Base-by-base conservation (phyloP, 805 yeast species). In the Naumovozyma dairenensis region DNA sequence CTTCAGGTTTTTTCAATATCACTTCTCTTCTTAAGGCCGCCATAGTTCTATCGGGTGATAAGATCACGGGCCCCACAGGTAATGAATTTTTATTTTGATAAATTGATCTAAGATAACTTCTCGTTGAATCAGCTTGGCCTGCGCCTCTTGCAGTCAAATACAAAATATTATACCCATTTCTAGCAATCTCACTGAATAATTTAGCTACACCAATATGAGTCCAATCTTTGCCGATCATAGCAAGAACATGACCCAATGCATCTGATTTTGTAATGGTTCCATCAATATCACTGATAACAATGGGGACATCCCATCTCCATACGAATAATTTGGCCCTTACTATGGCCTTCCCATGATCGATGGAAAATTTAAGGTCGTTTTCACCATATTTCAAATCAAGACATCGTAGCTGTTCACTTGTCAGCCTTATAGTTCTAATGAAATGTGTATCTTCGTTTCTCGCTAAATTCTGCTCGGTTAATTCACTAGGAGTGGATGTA, bases 191-290 rank as follows among this genome's bases (percentile, higher is more conserved):
- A n/a, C 74, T 75, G 53, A 87, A 92, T 36, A 92, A 62, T 49
- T 78, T 77, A 2, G 96, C 95, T 26, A 92, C 98, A 21, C 98
- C 98, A 2, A 77, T 73, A 55, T 92, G 98, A 0, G 98, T 92
- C 98, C 98, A 92, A 62, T 92, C 98, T 46, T 85, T 73, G 4
- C 98, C 98, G 24, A 92, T 65, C 75, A 89, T 77, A 13, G 92
- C 86, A 57, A 92, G 65, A 2, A 92, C 89, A 59, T 92, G 98
- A 3, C 98, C 98, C 49, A 92, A 64, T 0, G 98, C 98, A 62
- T 92, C 98, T 1, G 96, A 86, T 58, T 86, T 87, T 13, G 98
- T 92, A 44, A 92, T 92, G 2, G 98, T 92, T 13, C 98, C 98
- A 57, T 92, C 98, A 38, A 92, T 92, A 60, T 92, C 98, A 6